phyloP scores from a whole-genome alignment of 139 green algal species.

The Tetraselmis striata region DNA sequence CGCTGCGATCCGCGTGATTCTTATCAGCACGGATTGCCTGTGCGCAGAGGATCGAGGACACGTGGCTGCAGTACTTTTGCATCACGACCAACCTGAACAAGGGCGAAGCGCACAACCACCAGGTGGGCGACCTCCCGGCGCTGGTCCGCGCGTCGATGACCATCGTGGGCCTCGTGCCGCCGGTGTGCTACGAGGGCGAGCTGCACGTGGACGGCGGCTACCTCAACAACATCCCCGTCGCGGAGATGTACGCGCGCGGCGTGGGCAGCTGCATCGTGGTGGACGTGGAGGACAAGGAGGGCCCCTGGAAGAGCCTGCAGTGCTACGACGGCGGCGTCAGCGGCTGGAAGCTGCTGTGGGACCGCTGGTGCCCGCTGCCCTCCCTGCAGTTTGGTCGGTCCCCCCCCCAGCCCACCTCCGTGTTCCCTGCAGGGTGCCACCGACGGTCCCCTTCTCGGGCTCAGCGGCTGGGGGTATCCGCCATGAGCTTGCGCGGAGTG shows the following conservation, averaged over 20 bases:
- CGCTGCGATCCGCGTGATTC: too few species aligned
- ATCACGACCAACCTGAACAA: conserved; percentile 62
- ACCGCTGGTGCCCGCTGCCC: conserved; percentile 54
- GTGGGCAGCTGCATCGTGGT: conserved; percentile 64
- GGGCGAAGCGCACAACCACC: conserved; percentile 48
- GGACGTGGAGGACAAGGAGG: conserved; percentile 73
- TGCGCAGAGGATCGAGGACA: conserved; percentile 63
- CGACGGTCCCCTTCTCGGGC: not conserved
- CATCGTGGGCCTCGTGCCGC: conserved; percentile 72
- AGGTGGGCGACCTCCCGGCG: conserved; percentile 30
- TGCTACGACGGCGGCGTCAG: conserved; percentile 60
- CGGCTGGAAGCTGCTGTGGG: conserved; percentile 72
- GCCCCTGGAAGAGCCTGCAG: conserved; percentile 55
- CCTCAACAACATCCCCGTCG: conserved; percentile 63
- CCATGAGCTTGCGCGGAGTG: too few species aligned
- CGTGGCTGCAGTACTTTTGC: conserved; percentile 79
- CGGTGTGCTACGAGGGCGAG: conserved; percentile 52
- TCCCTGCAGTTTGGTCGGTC: conserved; percentile 20
- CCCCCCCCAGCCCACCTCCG: not conserved
- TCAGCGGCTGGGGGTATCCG: too few species aligned
- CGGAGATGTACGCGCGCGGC: conserved; percentile 59
- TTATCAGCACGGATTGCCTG: too few species aligned
- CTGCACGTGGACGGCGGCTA: conserved; percentile 76
- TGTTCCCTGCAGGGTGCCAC: not conserved
- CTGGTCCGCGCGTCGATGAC: conserved; percentile 67